These are phyloP conservation scores for Kwoniella sp. DNA, from an alignment of 768 basidiomycete species.

Conservation along the genomic window DNA sequence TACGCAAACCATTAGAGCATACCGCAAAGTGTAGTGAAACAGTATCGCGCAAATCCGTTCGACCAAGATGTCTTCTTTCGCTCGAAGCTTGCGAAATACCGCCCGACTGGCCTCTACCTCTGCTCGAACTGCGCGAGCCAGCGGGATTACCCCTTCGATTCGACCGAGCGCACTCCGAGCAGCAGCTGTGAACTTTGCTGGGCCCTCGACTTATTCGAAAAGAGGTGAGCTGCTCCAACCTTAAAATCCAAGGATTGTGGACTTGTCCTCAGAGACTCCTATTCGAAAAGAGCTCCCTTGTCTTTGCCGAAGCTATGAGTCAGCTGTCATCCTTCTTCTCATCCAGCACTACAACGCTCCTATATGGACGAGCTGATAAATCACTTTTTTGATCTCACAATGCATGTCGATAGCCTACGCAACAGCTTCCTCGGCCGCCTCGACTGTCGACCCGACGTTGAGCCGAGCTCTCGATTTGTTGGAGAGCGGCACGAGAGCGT, in stretches of 20 bases:
- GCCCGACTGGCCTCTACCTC: background rate
- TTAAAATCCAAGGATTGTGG: background rate
- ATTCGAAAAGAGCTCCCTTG: no score
- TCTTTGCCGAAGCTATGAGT: no score
- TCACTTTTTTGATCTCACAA: no score
- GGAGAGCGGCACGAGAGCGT: constrained; percentile 38
- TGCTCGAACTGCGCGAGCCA: background rate
- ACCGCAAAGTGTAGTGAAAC: no score
- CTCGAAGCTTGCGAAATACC: constrained; percentile 1
- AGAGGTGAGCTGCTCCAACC: background rate
- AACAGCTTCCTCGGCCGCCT: constrained; percentile 29
- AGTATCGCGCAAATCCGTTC: background rate
- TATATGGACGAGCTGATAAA: no score
- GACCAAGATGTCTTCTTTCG: background rate
- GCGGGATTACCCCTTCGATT: background rate
- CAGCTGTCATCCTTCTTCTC: no score
- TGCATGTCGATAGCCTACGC: constrained; percentile 26
- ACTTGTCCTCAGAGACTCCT: no score
- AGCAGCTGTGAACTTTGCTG: background rate
- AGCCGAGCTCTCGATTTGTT: constrained; percentile 40
- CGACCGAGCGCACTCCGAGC: background rate
- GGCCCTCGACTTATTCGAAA: background rate
- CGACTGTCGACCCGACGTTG: constrained; percentile 40
- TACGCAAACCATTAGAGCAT: no score
- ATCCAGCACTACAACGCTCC: no score